Percentiles rank a stretch among this genome's conserved stretches.
phyloP scores from a whole-genome alignment of 2,329 filamentous ascomycete species.

The Colletotrichum tropicale region DNA sequence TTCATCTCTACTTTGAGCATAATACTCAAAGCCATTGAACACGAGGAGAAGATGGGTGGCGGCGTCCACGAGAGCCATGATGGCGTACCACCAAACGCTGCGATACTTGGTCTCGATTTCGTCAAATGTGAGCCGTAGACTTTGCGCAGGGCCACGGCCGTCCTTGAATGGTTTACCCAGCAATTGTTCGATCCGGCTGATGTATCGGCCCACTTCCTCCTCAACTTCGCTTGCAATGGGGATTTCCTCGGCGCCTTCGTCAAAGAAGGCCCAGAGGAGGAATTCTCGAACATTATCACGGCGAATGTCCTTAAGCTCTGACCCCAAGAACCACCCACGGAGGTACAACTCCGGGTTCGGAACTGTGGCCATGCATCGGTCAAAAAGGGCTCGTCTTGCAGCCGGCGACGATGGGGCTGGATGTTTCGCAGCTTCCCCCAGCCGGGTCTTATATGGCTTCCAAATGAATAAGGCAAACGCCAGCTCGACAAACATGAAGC shows the following conservation, averaged over 20 bases:
- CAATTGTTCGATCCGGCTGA: conserved; percentile 56
- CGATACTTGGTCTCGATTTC: conserved; percentile 63
- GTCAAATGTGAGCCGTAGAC: conserved; percentile 69
- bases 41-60: conserved; percentile 48
- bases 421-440: conserved; percentile 42
- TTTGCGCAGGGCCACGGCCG: conserved; percentile 60
- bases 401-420: conserved; percentile 45
- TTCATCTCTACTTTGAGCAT: conserved; percentile 42
- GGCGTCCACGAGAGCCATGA: conserved; percentile 61
- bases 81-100: conserved; percentile 66
- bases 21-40: conserved; percentile 55
- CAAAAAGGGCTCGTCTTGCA: conserved; percentile 60
- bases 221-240: conserved; percentile 15
- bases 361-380: conserved; percentile 58
- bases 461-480: conserved; percentile 48
- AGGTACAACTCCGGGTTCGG: conserved; percentile 62
- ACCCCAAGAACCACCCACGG: conserved; percentile 69
- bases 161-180: conserved; percentile 54
- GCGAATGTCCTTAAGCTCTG: conserved; percentile 59
- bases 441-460: conserved; percentile 42
- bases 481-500: conserved; percentile 38
- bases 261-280: conserved; percentile 71
- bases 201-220: conserved; percentile 46
- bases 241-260: conserved; percentile 41
- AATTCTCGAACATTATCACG: conserved; percentile 74